Evolutionary conservation across 805 yeast species (phyloP), one percentile per base, ranked within the genome.

Genomic region (Kregervanrija fluxuum): DNA sequence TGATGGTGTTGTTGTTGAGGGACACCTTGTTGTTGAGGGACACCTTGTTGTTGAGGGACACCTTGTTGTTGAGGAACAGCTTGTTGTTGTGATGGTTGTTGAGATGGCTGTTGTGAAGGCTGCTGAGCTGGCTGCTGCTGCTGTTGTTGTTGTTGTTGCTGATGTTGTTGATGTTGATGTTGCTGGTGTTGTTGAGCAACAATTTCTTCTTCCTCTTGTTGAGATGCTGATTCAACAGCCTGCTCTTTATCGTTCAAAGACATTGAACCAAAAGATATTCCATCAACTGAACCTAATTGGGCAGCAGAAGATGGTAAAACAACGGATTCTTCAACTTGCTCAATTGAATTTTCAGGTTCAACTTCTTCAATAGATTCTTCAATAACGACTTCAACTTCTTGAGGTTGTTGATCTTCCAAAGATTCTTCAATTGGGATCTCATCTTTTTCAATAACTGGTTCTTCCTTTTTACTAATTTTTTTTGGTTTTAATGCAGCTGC

Each of bases 181-280:
- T 33, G 54, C 17, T 38, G 58, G 30, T 41, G 49, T 38, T 32
- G 51, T 45, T 40, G 52, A 35, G 32, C 43, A 30, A 14, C 52
- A 39, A 41, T 44, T 22, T 42, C 50, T 41, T 46, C 50, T 15
- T 35, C 35, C 15, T 41, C 15, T 33, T 35, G 30, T 15, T 37
- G 41, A 34, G 47, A 22, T 9, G 44, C 37, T 33, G 33, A 56
- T 30, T 50, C 50, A 11, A 47, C 48, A 14, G 49, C 51, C 28
- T 62, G 56, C 46, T 68, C 69, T 40, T 71, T 74, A 37, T 74
- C 75, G 43, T 69, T 65, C 51, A 77, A 60, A 4, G 74, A 59
- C 64, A 75, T 68, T 3, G 79, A 75, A 38, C 80, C 80, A 48
- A 75, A 75, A 8, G 79, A 73, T 41, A 75, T 77, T 46, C 79